Evolutionary conservation across 192 early-diverging fungal species (phyloP).

Genomic region (Phlyctochytrium bullatum): DNA sequence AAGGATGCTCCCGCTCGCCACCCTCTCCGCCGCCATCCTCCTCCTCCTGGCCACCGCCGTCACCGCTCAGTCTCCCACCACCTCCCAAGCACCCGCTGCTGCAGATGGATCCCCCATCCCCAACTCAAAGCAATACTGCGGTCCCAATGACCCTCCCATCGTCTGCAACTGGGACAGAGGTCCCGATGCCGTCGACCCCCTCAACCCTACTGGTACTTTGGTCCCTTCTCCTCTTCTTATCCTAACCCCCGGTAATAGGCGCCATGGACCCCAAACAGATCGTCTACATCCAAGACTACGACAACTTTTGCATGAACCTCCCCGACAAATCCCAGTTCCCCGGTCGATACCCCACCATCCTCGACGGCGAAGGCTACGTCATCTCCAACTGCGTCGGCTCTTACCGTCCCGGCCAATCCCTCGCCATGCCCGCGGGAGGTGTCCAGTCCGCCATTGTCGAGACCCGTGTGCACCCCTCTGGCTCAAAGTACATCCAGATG

Average conservation of each 20-base stretch:
- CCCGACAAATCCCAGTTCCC: constrained; percentile 29
- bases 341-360: constrained; percentile 24
- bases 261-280: no score
- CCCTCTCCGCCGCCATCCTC: no score
- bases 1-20: no score
- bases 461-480: constrained; percentile 1
- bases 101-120: background rate
- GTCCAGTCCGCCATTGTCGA: constrained; percentile 28
- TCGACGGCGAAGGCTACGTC: constrained; percentile 32
- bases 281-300: constrained; percentile 34
- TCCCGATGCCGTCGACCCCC: background rate
- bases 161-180: background rate
- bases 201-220: background rate
- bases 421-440: constrained; percentile 17
- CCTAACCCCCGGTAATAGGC: no score
- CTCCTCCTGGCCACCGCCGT: background rate
- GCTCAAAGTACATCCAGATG: constrained; percentile 34
- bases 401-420: constrained; percentile 24
- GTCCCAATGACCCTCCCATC: no score
- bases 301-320: constrained; percentile 42
- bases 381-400: constrained; percentile 29
- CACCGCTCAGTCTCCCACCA: background rate
- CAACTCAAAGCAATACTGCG: no score
- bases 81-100: background rate
- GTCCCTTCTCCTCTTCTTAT: no score